Conservation (phyloP, 2,329 filamentous ascomycete species). For the Magnaporthiopsis poae region DNA sequence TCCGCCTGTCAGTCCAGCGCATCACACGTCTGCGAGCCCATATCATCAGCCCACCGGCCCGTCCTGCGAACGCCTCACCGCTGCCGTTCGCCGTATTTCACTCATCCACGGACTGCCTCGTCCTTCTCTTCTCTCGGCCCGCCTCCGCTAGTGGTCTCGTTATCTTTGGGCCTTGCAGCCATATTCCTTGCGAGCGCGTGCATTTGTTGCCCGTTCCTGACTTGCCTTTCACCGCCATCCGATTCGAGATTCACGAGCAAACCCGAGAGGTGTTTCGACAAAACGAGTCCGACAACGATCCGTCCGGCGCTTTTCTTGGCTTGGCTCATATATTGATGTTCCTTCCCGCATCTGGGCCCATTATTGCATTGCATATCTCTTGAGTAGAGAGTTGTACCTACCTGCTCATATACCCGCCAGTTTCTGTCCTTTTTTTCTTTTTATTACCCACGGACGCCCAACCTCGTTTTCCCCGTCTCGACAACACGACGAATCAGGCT, state of each 20-base stretch:
- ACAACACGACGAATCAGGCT: not conserved
- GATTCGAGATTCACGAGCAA: not conserved
- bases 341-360: not conserved
- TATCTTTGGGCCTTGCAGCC: not conserved
- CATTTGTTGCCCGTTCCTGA: not conserved
- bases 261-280: not conserved
- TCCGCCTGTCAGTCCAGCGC: conserved; percentile 3
- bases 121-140: not conserved
- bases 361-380: not conserved
- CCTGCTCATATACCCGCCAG: not conserved
- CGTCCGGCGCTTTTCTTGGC: not conserved
- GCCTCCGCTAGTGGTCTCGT: not conserved
- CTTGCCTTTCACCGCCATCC: not conserved
- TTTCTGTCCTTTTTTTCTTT: not conserved
- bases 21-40: conserved; percentile 3
- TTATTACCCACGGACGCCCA: not conserved
- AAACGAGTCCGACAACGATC: not conserved
- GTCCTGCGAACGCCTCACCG: not conserved
- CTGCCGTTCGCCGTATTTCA: not conserved
- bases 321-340: not conserved
- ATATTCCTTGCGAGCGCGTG: not conserved
- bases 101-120: too few species aligned
- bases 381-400: not conserved
- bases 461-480: not conserved
- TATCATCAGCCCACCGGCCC: not conserved